Base-by-base conservation (phyloP, 2,329 filamentous ascomycete species). In the Biscogniauxia marginata region DNA sequence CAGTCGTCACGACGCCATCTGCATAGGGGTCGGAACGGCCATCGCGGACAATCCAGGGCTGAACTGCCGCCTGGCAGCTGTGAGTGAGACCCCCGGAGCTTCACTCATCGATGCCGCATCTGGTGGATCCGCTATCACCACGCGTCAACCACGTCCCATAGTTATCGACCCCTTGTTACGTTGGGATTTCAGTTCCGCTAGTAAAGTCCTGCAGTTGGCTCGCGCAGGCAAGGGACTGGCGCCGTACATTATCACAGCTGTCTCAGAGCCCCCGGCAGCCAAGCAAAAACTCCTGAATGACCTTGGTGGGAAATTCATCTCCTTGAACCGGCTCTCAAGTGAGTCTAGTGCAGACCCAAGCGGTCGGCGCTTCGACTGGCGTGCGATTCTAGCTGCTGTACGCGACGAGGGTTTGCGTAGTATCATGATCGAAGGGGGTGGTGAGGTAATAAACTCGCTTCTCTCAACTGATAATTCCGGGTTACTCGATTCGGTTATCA, bases 361-460 rank as follows among this genome's bases (percentile, higher is more conserved):
- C 6, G 19, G 74, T 25, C 73, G 72, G 69, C 75, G 79, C 54
- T 79, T 89, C 60, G 73, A 77, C 18, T 96, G 91, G 91, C 71
- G 72, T 9, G 78, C 80, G 44, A 81, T 96, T 16, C 73, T 96
- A 24, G 73, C 73, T 18, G 75, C 77, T 3, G 71, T 96, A n/a
- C 62, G 65, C 30, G 70, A 69, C 1, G 79, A 89, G 63, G 85
- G 86, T 1, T 75, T 96, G 46, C 73, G 74, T 52, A 96, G 91
- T 69, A 79, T 97, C 56, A 97, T 97, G 93, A 82, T 98, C 49
- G 93, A 98, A 72, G 93, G 93, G 0, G 93, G 93, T 9, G 93
- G 84, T 0, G 78, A 80, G 9, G 85, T 97, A 30, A 91, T 98
- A 69, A 96, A 95, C 69, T 84, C 88, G 39, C 74, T 98, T 18